Base-by-base conservation (phyloP, 2,329 filamentous ascomycete species). In the Paecilomyces sp. region DNA sequence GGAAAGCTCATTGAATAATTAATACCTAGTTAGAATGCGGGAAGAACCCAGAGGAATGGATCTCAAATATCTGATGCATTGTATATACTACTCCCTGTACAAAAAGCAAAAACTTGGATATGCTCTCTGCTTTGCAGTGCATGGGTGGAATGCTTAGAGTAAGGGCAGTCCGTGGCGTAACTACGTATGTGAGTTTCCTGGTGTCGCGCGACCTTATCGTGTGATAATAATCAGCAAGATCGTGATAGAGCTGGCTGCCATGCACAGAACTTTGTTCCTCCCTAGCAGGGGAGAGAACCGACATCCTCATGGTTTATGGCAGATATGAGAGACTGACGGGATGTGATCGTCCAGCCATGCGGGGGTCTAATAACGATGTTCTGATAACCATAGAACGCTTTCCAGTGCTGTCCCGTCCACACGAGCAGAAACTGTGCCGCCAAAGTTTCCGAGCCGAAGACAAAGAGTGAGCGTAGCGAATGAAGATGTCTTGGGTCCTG, bases 1-100 rank as follows among this genome's bases (percentile, higher is more conserved):
- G 61, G 84, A 86, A 70, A 77, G 73, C 61, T 74, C 68, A 64
- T 67, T 82, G 63, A 51, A 51, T 56, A 18, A 6, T 22, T 28
- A 28, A 28, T 28, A 28, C 3, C 25, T 28, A 28, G 30, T 36
- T 55, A 22, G 22, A 55, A 55, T 18, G 30, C 15, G 31, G 53
- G 69, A 73, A 67, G 60, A 61, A 56, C 54, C 31, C 7, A 52
- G 59, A 36, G 34, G 59, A 57, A 34, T 56, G 54, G 36, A 22
- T 57, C 22, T 15, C 30, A n/a, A 31, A 41, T 58, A 36, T 15
- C 53, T 50, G 8, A 33, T 8, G 8, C 31, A 12, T 33, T 9
- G 31, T 8, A 33, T 33, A 9, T 33, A 28, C 6, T 28, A 28
- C 25, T 6, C 25, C 25, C 25, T 2, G 6, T 55, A 9, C 6